Evolutionary conservation across 2,329 filamentous ascomycete species (phyloP).

Genomic region (Colletotrichum neosansevieriae): DNA sequence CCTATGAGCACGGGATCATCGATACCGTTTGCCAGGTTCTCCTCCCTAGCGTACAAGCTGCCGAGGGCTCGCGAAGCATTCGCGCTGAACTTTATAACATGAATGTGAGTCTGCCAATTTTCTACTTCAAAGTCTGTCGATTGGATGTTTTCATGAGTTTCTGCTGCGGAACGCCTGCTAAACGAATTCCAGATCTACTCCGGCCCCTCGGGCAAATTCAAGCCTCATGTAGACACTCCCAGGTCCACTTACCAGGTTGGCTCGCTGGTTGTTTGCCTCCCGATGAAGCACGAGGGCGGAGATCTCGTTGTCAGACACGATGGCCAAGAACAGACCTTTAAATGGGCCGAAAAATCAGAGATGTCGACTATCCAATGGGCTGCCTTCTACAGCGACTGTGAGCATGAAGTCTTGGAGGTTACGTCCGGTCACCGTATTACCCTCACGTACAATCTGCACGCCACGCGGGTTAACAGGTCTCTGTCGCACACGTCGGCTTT

Average conservation of each 20-base stretch:
- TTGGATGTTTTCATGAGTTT: too few relatives aligned
- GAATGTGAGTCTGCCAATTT: constrained; percentile 54
- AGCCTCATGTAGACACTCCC: constrained; percentile 66
- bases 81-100: constrained; percentile 68
- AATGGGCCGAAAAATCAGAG: constrained; percentile 50
- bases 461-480: constrained; percentile 42
- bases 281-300: constrained; percentile 53
- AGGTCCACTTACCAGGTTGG: constrained; percentile 62
- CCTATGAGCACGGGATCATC: constrained; percentile 64
- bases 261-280: constrained; percentile 65
- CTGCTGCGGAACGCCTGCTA: too few relatives aligned
- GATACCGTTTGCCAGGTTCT: constrained; percentile 61
- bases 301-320: constrained; percentile 54
- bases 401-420: constrained; percentile 65
- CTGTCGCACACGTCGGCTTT: neutral
- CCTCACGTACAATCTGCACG: constrained; percentile 70
- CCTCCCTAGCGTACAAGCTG: constrained; percentile 45
- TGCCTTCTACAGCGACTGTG: constrained; percentile 65
- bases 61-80: constrained; percentile 49
- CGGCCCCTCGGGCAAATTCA: constrained; percentile 62
- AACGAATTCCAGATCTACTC: constrained; percentile 58
- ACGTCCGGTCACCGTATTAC: constrained; percentile 65
- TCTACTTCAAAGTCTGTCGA: too few relatives aligned
- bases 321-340: constrained; percentile 51
- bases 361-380: constrained; percentile 55